Evolutionary conservation across 2,329 filamentous ascomycete genomes (phyloP).

Genomic region (Annulohypoxylon truncatum): DNA sequence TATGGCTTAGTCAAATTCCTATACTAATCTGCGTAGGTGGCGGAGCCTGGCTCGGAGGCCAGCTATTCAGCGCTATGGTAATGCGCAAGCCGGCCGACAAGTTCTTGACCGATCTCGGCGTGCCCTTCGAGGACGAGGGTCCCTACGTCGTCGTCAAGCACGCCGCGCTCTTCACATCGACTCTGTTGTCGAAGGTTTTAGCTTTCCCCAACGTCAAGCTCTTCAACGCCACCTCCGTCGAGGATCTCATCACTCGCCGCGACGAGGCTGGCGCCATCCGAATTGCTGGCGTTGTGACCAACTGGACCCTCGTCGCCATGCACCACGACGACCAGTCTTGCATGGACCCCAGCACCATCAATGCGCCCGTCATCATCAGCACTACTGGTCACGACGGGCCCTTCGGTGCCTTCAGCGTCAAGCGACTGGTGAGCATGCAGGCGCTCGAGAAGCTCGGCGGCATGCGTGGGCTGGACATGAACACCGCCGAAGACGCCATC

Average conservation of each 20-base stretch:
- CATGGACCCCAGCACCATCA: slow-evolving; percentile 99
- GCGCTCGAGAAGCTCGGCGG: slow-evolving; percentile 85
- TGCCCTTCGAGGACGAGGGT: slow-evolving; percentile 89
- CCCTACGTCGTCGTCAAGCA: slow-evolving; percentile 94
- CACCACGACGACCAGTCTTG: slow-evolving; percentile 90
- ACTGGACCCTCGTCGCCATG: slow-evolving; percentile 93
- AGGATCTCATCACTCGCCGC: slow-evolving; percentile 89
- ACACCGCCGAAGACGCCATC: slow-evolving; percentile 89
- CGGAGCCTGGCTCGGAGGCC: slow-evolving; percentile 91
- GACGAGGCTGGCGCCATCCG: slow-evolving; percentile 66
- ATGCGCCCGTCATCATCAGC: slow-evolving; percentile 86
- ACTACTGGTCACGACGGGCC: slow-evolving; percentile 93
- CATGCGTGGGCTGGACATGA: slow-evolving; percentile 96
- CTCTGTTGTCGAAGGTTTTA: slow-evolving; percentile 84
- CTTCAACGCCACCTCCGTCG: slow-evolving; percentile 93
- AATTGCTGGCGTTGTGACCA: slow-evolving; percentile 90
- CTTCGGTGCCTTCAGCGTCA: slow-evolving; percentile 91
- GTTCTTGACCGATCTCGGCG: slow-evolving; percentile 83
- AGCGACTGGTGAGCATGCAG: slow-evolving; percentile 90
- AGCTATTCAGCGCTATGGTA: slow-evolving; percentile 95
- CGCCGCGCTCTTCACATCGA: slow-evolving; percentile 91
- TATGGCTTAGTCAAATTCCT: background rate
- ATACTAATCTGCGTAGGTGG: slow-evolving; percentile 65
- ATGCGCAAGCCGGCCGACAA: slow-evolving; percentile 92
- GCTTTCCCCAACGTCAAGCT: slow-evolving; percentile 92